phyloP scores from a whole-genome alignment of 306 rosid species.

The Cicer judaicum region DNA sequence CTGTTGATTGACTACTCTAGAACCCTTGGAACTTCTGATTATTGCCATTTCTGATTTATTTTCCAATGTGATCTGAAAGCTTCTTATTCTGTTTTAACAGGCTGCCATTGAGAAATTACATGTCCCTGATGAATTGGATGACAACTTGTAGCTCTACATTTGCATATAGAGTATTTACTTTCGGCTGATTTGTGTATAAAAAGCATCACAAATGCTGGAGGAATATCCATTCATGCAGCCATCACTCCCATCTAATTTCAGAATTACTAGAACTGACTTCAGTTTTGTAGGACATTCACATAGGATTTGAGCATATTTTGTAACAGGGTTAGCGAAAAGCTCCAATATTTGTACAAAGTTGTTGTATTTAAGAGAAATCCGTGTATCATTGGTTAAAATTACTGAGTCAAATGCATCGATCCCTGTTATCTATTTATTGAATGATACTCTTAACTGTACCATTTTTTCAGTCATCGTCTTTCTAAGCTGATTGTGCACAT shows the following conservation, averaged over 20 bases:
- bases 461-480: too few relatives aligned
- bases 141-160: constrained; percentile 55
- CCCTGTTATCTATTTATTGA: neutral
- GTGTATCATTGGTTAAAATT: constrained; percentile 42
- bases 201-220: constrained; percentile 40
- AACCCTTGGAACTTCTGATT: neutral
- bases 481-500: too few relatives aligned
- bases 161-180: constrained; percentile 47
- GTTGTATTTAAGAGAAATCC: constrained; percentile 21
- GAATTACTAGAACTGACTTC: constrained; percentile 43
- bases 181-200: constrained; percentile 51
- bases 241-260: constrained; percentile 38
- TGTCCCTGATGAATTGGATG: constrained; percentile 88
- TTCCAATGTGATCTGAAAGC: neutral
- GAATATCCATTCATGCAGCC: constrained; percentile 39
- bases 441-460: too few relatives aligned
- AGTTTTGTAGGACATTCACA: constrained; percentile 59
- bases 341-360: constrained; percentile 45
- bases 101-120: constrained; percentile 92
- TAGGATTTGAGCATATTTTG: constrained; percentile 46
- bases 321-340: constrained; percentile 34
- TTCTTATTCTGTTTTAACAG: constrained; percentile 53
- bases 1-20: neutral
- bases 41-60: neutral
- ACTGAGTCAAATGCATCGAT: constrained; percentile 4